These are phyloP conservation scores for Cladosporium sp. DNA, from an alignment of 2,329 filamentous ascomycete species.

Conservation along the genomic window DNA sequence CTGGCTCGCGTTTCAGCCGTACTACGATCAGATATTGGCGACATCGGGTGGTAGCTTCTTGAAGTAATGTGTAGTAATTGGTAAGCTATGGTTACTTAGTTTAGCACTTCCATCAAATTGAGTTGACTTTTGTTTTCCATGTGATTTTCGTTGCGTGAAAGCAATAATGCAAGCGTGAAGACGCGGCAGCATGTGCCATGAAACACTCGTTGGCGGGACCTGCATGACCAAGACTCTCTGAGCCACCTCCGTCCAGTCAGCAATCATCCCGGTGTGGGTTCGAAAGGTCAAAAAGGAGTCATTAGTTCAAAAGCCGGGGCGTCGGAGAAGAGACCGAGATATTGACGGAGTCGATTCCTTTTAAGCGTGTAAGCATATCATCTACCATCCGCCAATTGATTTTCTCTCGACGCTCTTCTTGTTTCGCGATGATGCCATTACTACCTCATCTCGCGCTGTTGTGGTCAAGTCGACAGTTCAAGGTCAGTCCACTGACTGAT, in stretches of 20 bases:
- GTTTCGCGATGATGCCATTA: not conserved
- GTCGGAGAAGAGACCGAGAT: not conserved
- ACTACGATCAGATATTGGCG: slow-evolving; percentile 51
- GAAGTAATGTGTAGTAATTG: slow-evolving; percentile 22
- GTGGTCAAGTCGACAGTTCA: not conserved
- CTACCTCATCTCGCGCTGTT: not conserved
- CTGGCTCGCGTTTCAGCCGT: slow-evolving; percentile 49
- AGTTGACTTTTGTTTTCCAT: not conserved
- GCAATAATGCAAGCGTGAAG: too few relatives aligned
- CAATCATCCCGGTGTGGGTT: too few relatives aligned
- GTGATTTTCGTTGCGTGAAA: not conserved
- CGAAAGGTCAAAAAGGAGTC: too few relatives aligned
- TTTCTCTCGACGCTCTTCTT: not conserved
- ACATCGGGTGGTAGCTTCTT: slow-evolving; percentile 50
- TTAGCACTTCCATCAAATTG: not conserved
- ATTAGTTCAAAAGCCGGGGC: not conserved
- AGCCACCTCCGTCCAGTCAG: too few relatives aligned
- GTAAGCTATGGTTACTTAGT: not conserved
- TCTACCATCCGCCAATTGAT: not conserved
- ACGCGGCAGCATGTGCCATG: too few relatives aligned
- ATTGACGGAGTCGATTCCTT: not conserved
- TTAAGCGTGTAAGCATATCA: slow-evolving; percentile 4
- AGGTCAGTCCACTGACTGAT: slow-evolving; percentile 9
- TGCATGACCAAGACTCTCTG: too few relatives aligned
- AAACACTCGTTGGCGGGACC: too few relatives aligned